Conservation (phyloP, 2,329 filamentous ascomycete genomes). For the Parastagonospora nodorum region DNA sequence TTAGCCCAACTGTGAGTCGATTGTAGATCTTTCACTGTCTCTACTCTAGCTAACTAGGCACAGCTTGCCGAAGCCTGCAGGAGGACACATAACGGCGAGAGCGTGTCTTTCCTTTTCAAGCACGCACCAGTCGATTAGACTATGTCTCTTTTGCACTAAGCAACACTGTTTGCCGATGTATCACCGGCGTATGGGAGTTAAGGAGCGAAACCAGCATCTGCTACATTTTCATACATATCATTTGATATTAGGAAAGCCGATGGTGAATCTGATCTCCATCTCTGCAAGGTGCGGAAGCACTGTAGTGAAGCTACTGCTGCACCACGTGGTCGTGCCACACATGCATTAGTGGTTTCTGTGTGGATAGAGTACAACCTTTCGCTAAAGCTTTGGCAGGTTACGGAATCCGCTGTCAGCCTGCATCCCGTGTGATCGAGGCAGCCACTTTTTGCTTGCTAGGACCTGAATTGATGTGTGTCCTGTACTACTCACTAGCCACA, state of each 20-base stretch:
- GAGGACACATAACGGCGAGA: conserved; percentile 73
- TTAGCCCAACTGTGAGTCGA: conserved; percentile 71
- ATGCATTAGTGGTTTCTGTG: conserved; percentile 18
- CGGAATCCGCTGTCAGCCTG: conserved; percentile 25
- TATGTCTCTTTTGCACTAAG: background rate
- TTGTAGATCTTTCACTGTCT: background rate
- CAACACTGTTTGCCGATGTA: conserved; percentile 3
- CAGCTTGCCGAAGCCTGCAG: conserved; percentile 71
- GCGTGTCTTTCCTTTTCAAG: conserved; percentile 72
- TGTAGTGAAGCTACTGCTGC: conserved; percentile 19
- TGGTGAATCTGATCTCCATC: conserved; percentile 5
- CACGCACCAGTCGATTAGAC: conserved; percentile 61
- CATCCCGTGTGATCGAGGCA: conserved; percentile 14
- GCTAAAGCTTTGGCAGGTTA: conserved; percentile 15
- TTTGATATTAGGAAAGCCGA: background rate
- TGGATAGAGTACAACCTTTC: conserved; percentile 9
- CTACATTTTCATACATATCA: conserved; percentile 2
- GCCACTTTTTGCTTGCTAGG: background rate
- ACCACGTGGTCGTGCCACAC: conserved; percentile 15
- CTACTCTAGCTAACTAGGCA: conserved; percentile 15
- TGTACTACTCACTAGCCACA: conserved; percentile 18
- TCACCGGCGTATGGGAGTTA: conserved; percentile 24
- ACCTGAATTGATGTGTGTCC: conserved; percentile 5
- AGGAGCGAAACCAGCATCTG: conserved; percentile 8
- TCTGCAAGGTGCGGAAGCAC: background rate